Evolutionary conservation across 2,329 filamentous ascomycete species (phyloP).

Genomic region (Pseudocercospora cruenta): DNA sequence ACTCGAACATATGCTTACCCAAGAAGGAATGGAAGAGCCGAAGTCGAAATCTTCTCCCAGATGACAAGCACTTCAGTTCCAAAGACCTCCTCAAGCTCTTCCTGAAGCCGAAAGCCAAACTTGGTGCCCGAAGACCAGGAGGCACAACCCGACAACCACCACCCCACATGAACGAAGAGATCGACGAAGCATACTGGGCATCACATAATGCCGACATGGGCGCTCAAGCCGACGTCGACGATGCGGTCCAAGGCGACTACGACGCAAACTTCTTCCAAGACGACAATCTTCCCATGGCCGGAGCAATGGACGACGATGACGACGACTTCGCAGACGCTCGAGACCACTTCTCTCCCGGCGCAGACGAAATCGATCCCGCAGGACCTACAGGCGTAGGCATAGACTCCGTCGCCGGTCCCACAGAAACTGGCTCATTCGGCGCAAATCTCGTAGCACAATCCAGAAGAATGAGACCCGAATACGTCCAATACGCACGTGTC

Average conservation of each 20-base stretch:
- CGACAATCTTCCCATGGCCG: slow-evolving; percentile 69
- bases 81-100: slow-evolving; percentile 86
- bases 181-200: slow-evolving; percentile 97
- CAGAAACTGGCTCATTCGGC: slow-evolving; percentile 51
- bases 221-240: slow-evolving; percentile 45
- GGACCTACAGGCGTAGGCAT: slow-evolving; percentile 41
- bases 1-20: slow-evolving; percentile 78
- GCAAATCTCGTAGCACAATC: slow-evolving; percentile 66
- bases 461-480: slow-evolving; percentile 63
- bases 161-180: slow-evolving; percentile 67
- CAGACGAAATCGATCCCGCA: slow-evolving; percentile 45
- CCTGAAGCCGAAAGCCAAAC: slow-evolving; percentile 87
- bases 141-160: slow-evolving; percentile 42
- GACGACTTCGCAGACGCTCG: slow-evolving; percentile 78
- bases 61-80: slow-evolving; percentile 98
- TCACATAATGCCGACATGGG: slow-evolving; percentile 53
- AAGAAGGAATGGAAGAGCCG: slow-evolving; percentile 97
- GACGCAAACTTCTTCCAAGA: slow-evolving; percentile 98
- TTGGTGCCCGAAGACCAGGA: slow-evolving; percentile 66
- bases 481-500: slow-evolving; percentile 66
- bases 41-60: slow-evolving; percentile 86
- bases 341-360: slow-evolving; percentile 74
- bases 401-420: slow-evolving; percentile 41
- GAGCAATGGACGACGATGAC: slow-evolving; percentile 69
- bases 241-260: slow-evolving; percentile 76